phyloP scores from a whole-genome alignment of 345 rosid genomes.

The Ceriops zippeliana region DNA sequence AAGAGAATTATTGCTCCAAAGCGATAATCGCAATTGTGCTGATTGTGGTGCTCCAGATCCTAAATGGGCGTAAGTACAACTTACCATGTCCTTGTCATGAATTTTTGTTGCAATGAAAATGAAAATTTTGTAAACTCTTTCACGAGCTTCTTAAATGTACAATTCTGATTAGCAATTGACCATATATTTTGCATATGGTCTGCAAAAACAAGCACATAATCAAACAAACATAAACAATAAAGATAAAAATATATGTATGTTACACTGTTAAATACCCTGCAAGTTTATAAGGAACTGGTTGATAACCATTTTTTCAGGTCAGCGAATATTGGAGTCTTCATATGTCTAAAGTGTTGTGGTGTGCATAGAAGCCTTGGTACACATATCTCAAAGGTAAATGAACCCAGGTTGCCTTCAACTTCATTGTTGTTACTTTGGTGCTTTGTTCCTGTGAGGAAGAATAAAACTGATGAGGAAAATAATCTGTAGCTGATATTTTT shows the following conservation, averaged over 20 bases:
- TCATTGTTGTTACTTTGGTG: constrained; percentile 2
- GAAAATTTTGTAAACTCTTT: neutral
- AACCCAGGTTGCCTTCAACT: constrained; percentile 17
- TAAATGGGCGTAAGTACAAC: constrained; percentile 91
- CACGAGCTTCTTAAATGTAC: neutral
- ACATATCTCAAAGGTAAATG: constrained; percentile 88
- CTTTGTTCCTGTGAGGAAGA: neutral
- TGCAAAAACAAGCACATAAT: neutral
- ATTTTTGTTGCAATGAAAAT: neutral
- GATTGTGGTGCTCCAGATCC: constrained; percentile 98
- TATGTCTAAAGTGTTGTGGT: constrained; percentile 95
- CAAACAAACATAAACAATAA: neutral
- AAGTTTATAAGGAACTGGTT: constrained; percentile 12
- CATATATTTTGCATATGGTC: neutral
- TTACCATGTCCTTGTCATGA: neutral
- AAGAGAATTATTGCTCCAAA: constrained; percentile 62
- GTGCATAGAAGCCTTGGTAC: constrained; percentile 96
- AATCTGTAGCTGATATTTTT: neutral
- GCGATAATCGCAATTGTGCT: constrained; percentile 86
- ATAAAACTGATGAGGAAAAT: neutral
- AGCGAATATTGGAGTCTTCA: constrained; percentile 91
- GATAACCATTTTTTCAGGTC: constrained; percentile 58
- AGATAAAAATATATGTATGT: no score
- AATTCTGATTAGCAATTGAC: neutral
- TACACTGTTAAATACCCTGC: neutral